phyloP scores from a whole-genome alignment of 441 rosid species.

The Adansonia madagascariensis region DNA sequence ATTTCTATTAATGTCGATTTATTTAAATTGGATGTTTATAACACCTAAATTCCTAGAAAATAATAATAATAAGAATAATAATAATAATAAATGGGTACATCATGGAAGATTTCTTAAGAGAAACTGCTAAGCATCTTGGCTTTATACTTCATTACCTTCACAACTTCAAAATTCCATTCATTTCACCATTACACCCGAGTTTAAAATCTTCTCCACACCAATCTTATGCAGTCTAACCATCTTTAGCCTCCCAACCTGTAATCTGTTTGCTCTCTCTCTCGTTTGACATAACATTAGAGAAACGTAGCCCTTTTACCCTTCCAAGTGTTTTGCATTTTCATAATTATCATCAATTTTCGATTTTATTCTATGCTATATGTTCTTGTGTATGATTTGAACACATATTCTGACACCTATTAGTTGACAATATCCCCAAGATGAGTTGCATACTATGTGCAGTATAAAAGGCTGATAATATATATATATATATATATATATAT shows the following conservation, averaged over 20 bases:
- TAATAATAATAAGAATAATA: too few species aligned
- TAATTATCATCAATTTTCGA: constrained; percentile 7
- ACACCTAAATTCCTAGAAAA: background rate
- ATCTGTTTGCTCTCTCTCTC: background rate
- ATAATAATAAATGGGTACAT: background rate
- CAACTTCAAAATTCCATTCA: constrained; percentile 8
- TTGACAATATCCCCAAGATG: background rate
- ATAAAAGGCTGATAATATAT: background rate
- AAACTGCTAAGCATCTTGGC: background rate
- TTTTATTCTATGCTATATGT: background rate
- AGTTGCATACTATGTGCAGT: constrained; percentile 1
- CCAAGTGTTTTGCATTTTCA: background rate
- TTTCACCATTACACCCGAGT: background rate
- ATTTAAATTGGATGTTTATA: background rate
- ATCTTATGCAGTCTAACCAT: background rate
- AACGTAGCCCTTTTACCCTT: background rate
- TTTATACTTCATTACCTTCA: background rate
- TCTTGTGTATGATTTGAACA: constrained; percentile 7
- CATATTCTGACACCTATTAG: background rate
- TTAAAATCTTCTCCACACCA: background rate
- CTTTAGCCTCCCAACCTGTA: background rate
- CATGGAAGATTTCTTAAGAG: background rate
- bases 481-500: background rate
- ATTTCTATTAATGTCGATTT: background rate
- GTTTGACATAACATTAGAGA: constrained; percentile 10